Base-by-base conservation (phyloP, 225 moss, liverwort and hornwort species). In the Anthoceros angustus region DNA sequence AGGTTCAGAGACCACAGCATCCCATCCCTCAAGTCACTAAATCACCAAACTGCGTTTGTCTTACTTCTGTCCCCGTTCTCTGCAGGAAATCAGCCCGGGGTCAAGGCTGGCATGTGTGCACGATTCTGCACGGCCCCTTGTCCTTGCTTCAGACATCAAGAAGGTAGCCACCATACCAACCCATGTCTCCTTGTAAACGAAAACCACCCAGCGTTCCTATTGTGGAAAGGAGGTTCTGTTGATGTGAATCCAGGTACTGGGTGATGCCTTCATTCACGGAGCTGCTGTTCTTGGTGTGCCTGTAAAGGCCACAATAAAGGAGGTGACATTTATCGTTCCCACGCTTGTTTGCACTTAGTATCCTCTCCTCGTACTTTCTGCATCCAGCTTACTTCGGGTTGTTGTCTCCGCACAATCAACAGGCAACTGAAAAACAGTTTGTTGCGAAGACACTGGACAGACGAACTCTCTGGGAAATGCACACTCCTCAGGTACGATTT, bases 281-380 rank as follows among this genome's bases (percentile, higher is more conserved):
- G 93, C 87, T 64, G 93, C 93, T 67, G 87, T 94, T 39, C 82
- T 94, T 66, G 93, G 93, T 74, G 93, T 90, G 32, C 90, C 84
- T 74, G 87, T 87, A 2, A 94, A 90, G 74, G 81, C 93, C 72
- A 94, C 93, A 39, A 94, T 94, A 41, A 94, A 94, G 73, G 90
- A 94, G 87, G 93, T 83, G 45, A 0, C 39, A 15, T 5, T 23
- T 7, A 14, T 63, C 2, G 16, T 55, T 55, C 21, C 50, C 50
- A 21, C 16, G 50, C 50, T 3, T n/a, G n/a, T n/a, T 21, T 55
- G 21, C 50, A 16, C 50, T 55, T 55, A 21, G 21, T 16, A 16
- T 55, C 18, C 21, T 55, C 18, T 55, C 18, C 21, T 21, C 50
- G 32, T 32, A 32, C 1, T 32, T 4, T 32, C 32, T 32, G 32